Base-by-base conservation (phyloP, 331 rosid species). In the Telfairia occidentalis region DNA sequence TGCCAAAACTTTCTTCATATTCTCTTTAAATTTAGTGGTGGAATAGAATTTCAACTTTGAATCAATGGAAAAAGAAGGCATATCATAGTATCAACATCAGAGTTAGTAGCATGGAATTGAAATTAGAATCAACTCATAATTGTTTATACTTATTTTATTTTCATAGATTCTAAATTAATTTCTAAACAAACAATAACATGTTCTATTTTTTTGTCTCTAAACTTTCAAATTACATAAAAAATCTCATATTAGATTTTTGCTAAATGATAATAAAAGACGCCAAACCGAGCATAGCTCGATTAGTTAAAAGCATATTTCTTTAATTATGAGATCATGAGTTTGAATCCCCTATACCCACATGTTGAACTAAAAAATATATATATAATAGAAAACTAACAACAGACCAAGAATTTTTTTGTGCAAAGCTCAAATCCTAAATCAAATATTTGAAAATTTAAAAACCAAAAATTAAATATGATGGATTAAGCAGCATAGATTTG, bases 1-100 rank as follows among this genome's bases (percentile, higher is more conserved):
- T 42, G 1, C 74, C 37, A 43, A 24, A 69, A 43, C 37, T 69
- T 67, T 40, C 53, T 43, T 43, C 23, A 5, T 69, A 69, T 69
- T 69, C 24, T 43, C 74, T 13, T 69, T 45, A 21, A 26, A 69
- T 45, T 43, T 45, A 45, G 74, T 69, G 55, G 40, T 43, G 23
- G 74, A 53, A 69, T 69, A 26, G 40, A 69, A 28, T 43, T 69
- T 69, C 74, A 45, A 69, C 57, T 29, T 28, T 45, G 40, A 69
- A 45, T 26, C 74, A 45, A 69, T 69, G 16, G 40, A 10, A 69
- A 40, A 37, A 69, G 21, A 24, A 69, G 54, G 38, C 38, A 12
- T 60, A 16, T 60, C 30, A 18, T 5, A 13, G 35, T 42, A 66
- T n/a, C 50, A 40, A 21, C 30, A 5, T 23, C 34, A 10, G 2